Percentiles rank a stretch among this genome's conserved stretches.
phyloP scores from a whole-genome alignment of 2,329 filamentous ascomycete genomes.

The Xylaria sp. region DNA sequence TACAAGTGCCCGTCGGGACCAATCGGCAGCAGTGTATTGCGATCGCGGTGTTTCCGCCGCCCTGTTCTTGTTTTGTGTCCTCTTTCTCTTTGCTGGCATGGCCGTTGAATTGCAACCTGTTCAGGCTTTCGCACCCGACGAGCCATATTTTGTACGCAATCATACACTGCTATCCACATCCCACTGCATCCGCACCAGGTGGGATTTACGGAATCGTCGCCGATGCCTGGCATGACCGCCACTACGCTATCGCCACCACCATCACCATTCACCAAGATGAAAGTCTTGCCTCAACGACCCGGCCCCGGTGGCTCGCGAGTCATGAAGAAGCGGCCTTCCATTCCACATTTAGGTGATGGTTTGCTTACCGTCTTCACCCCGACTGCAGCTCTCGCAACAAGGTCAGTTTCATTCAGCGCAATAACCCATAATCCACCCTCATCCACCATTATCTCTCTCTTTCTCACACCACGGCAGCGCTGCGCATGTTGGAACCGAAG shows the following conservation, averaged over 20 bases:
- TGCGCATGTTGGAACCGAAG: neutral
- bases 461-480: constrained; percentile 9
- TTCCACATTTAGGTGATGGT: constrained; percentile 35
- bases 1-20: neutral
- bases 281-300: constrained; percentile 24
- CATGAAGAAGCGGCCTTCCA: constrained; percentile 26
- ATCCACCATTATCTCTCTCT: neutral
- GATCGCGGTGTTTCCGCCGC: neutral
- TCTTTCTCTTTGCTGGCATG: constrained; percentile 1
- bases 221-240: neutral
- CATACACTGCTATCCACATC: neutral
- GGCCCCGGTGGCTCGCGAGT: constrained; percentile 33
- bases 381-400: neutral
- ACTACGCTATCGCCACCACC: neutral
- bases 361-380: constrained; percentile 20
- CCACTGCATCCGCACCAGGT: neutral
- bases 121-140: neutral
- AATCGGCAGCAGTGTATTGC: neutral
- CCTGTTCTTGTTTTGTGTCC: neutral
- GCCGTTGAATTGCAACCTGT: neutral
- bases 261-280: constrained; percentile 22
- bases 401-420: constrained; percentile 15
- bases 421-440: neutral
- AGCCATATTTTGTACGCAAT: neutral
- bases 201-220: neutral